Percentiles rank a stretch among this genome's conserved stretches.
phyloP scores from a whole-genome alignment of 148 eudicot species.

The Persicaria maculosa region DNA sequence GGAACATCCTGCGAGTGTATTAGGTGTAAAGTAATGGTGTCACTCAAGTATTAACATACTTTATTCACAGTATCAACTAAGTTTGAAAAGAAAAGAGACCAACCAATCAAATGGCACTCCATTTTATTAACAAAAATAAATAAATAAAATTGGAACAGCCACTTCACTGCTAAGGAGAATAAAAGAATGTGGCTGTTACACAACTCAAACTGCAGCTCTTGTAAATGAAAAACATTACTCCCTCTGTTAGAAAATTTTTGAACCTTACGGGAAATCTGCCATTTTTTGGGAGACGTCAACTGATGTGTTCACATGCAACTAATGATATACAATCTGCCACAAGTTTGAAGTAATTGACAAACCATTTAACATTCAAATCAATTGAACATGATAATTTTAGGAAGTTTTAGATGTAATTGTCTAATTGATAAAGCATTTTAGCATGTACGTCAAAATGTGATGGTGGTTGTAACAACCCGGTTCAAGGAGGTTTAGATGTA shows the following conservation, averaged over 20 bases:
- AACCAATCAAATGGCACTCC: not conserved
- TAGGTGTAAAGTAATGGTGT: not conserved
- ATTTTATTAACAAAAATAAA: not conserved
- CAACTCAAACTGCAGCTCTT: constrained; percentile 1
- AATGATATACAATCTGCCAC: not conserved
- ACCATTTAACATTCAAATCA: not conserved
- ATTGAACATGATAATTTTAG: not conserved
- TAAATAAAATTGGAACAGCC: not conserved
- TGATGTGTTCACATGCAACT: not conserved
- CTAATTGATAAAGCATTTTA: no score
- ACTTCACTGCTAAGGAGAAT: not conserved
- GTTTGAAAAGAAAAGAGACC: not conserved
- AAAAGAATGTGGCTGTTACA: not conserved
- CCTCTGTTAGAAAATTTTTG: not conserved
- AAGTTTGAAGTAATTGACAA: not conserved
- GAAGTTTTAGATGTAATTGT: not conserved
- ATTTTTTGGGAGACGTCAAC: not conserved
- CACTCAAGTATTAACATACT: not conserved
- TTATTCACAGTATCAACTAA: not conserved
- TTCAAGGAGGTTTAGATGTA: not conserved
- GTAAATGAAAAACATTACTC: not conserved
- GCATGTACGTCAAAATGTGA: no score
- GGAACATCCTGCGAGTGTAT: constrained; percentile 54
- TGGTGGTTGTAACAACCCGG: no score
- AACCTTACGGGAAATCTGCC: not conserved